Percentiles rank a stretch among this genome's conserved stretches.
Evolutionary conservation across 306 rosid genomes (phyloP).

Genomic region (Vicia sativa): DNA sequence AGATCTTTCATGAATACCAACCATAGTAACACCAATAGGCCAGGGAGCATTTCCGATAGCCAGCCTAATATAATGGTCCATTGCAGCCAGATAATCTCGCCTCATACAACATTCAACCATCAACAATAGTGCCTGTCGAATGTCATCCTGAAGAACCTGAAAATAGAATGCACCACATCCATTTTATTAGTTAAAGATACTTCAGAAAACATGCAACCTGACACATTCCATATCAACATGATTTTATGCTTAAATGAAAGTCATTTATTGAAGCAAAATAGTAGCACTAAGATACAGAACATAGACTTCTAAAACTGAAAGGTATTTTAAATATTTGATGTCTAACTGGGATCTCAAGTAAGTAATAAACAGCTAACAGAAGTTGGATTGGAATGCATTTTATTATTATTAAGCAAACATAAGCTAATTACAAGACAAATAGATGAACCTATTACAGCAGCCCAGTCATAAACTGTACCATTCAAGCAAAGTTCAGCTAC

Average conservation of each 20-base stretch:
- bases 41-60: conserved; percentile 99
- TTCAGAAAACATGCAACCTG: conserved; percentile 1
- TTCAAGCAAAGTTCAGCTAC: no score
- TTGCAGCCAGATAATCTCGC: conserved; percentile 96
- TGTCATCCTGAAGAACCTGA: conserved; percentile 92
- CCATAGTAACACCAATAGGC: conserved; percentile 99
- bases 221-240: conserved; percentile 10
- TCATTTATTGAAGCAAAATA: conserved; percentile 13
- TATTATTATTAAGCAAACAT: no score
- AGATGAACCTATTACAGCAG: no score
- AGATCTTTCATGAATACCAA: conserved; percentile 98
- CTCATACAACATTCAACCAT: conserved; percentile 89
- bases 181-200: conserved; percentile 7
- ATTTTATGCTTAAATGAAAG: conserved; percentile 23
- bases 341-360: no score
- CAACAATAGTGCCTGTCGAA: conserved; percentile 76
- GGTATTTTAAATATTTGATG: conserved; percentile 17
- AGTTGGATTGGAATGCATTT: no score
- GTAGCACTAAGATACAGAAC: not conserved
- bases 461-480: no score
- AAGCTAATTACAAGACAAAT: no score
- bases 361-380: no score
- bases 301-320: not conserved
- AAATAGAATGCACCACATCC: conserved; percentile 11
- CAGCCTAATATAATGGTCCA: conserved; percentile 94